Percentiles rank a stretch among this genome's conserved stretches.
Conservation (phyloP, 176 grass and related monocot species). For the Saccharum officinarum region DNA sequence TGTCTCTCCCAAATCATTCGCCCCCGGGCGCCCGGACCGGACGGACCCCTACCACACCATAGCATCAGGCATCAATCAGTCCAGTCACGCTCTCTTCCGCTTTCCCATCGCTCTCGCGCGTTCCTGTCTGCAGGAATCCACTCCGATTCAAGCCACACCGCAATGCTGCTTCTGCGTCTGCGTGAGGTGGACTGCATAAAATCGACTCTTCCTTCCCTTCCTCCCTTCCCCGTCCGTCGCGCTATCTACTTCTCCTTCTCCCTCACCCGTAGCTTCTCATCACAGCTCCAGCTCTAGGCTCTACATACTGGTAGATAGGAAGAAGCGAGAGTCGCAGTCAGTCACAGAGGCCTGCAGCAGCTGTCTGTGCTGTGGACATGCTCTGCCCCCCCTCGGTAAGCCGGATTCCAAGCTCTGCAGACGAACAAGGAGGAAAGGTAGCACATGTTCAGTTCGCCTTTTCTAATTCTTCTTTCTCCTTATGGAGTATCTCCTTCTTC, state of each 20-base stretch:
- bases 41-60: neutral
- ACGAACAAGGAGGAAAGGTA: neutral
- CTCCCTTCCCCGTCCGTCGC: neutral
- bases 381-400: too few relatives aligned
- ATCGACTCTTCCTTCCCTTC: neutral
- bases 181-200: conserved; percentile 7
- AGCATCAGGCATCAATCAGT: too few relatives aligned
- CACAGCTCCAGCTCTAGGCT: neutral
- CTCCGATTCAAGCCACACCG: conserved; percentile 10
- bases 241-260: neutral
- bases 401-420: neutral
- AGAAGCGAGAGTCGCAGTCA: neutral
- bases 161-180: neutral
- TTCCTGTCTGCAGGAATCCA: conserved; percentile 42
- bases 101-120: neutral
- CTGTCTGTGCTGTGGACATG: too few relatives aligned
- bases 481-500: neutral
- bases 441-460: neutral
- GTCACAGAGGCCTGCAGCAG: too few relatives aligned
- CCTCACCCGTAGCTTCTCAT: neutral
- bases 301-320: too few relatives aligned
- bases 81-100: neutral
- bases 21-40: too few relatives aligned
- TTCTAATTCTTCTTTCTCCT: neutral
- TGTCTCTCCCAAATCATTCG: too few relatives aligned